phyloP scores from a whole-genome alignment of 805 yeast genomes.

The Yarrowia sp. region DNA sequence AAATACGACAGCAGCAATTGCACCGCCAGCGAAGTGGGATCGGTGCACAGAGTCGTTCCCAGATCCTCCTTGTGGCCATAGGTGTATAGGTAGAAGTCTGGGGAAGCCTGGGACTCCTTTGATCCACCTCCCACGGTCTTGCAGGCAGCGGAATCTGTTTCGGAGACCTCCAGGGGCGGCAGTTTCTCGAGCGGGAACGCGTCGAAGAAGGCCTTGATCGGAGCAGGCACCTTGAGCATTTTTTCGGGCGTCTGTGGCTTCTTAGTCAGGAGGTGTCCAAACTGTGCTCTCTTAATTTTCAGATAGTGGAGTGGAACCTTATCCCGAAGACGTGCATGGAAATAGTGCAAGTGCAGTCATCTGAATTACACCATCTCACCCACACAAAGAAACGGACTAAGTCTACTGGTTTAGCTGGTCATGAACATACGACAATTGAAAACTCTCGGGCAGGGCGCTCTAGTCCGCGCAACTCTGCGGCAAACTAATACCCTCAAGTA shows the following conservation, averaged over 20 bases:
- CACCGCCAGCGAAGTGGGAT: constrained; percentile 47
- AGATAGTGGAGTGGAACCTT: neutral
- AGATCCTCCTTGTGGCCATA: constrained; percentile 45
- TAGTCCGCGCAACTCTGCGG: neutral
- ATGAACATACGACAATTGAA: neutral
- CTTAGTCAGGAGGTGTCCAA: too few relatives aligned
- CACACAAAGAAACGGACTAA: neutral
- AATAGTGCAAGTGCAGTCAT: neutral
- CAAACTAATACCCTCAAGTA: neutral
- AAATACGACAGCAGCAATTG: constrained; percentile 42
- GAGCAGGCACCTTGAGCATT: constrained; percentile 47
- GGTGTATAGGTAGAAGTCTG: constrained; percentile 35
- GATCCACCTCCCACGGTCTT: constrained; percentile 39
- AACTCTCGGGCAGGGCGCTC: neutral
- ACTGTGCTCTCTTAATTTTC: neutral
- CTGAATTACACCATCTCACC: too few relatives aligned
- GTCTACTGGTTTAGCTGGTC: too few relatives aligned
- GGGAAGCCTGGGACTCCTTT: neutral
- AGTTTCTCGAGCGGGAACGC: constrained; percentile 47
- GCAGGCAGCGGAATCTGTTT: neutral
- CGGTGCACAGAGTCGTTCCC: constrained; percentile 44
- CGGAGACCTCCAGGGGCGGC: constrained; percentile 41
- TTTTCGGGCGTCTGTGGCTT: constrained; percentile 7
- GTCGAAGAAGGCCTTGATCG: constrained; percentile 48
- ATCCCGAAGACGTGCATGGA: neutral